Base-by-base conservation (phyloP, 768 basidiomycete species). In the Wakefieldia striispora region DNA sequence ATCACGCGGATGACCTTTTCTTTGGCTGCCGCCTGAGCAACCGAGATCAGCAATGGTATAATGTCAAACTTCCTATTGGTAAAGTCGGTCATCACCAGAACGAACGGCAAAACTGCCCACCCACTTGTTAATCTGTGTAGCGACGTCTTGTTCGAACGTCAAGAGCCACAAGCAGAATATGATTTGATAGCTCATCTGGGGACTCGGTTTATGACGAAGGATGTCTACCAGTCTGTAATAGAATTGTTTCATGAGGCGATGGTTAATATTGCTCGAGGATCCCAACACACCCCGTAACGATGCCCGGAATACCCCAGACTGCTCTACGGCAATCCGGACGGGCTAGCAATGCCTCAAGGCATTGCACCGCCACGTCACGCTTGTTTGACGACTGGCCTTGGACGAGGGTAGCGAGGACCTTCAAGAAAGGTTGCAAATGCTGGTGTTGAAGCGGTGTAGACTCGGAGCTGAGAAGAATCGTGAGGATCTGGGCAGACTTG, bases 1-100 rank as follows among this genome's bases (percentile, higher is more conserved):
- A 95, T 84, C 13, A 98, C 88, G 9, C 97, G 84, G 53, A 92
- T 88, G 24, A 99, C 91, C 69, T 99, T 99, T 72, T 98, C 95
- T 68, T 99, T 99, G 27, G 90, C 88, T 5, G 95, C 95, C 6
- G 75, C 80, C 64, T 95, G 90, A 3, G 93, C 93, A 34, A 92
- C 82, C 40, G 86, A 81, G 27, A 86, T 83, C 34, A 99, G 75
- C 20, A 91, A 72, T 21, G 93, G 90, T 58, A 97, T 85, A 31
- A 97, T 78, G 62, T 95, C 90, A 66, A 85, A 95, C 67, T 86
- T 88, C 73, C 94, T 97, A 50, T 11, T 8, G 13, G n/a, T 0
- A 16, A 17, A 35, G 12, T 40, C 14, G 34, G 57, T 13, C n/a
- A 42, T 48, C 38, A 53, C 37, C 19, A 27, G 20, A 44, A 51